phyloP scores from a whole-genome alignment of 192 early-diverging fungal species.

The Phycomyces nitens region DNA sequence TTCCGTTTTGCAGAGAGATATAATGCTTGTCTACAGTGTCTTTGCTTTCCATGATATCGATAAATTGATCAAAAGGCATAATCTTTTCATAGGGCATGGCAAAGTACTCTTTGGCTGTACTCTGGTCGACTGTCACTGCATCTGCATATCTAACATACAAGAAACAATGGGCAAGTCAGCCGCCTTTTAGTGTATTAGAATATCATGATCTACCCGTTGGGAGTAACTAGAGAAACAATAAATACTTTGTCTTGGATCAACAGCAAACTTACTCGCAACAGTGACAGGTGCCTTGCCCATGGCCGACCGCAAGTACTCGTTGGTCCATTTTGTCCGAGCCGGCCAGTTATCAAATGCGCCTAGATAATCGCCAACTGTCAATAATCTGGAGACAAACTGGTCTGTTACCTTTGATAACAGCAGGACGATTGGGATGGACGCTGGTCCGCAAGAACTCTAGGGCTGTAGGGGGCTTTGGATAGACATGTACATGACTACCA shows the following conservation, averaged over 20 bases:
- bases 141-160: constrained; percentile 39
- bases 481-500: constrained; percentile 12
- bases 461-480: constrained; percentile 33
- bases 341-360: constrained; percentile 38
- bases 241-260: background rate
- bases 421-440: constrained; percentile 43
- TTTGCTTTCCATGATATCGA: constrained; percentile 35
- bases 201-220: constrained; percentile 20
- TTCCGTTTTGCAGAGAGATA: constrained; percentile 52
- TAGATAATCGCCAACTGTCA: background rate
- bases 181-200: too few species aligned
- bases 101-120: constrained; percentile 39
- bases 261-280: constrained; percentile 36
- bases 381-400: background rate
- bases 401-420: constrained; percentile 36
- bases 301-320: constrained; percentile 36
- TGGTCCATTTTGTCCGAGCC: constrained; percentile 46
- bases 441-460: constrained; percentile 39
- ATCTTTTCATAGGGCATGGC: constrained; percentile 44
- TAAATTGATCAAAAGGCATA: constrained; percentile 43
- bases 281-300: constrained; percentile 37
- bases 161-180: too few species aligned
- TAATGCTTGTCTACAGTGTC: constrained; percentile 34
- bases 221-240: constrained; percentile 14
- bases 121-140: constrained; percentile 38